A percentile compares a stretch with the other conserved stretches of the same genome.
Conservation (phyloP, 176 grass and related monocot species). For the Oryza australiensis region DNA sequence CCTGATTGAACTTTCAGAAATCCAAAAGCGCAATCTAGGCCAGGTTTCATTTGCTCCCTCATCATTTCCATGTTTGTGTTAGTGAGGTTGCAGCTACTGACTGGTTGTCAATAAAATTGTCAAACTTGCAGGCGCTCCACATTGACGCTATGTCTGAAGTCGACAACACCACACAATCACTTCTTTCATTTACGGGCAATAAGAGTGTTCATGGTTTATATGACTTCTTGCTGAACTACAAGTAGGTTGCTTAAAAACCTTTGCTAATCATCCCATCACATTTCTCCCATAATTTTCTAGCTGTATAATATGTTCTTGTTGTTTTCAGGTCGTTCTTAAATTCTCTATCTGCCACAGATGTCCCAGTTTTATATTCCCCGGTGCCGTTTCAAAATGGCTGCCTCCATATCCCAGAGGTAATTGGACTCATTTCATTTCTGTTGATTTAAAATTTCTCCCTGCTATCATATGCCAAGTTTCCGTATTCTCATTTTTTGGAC, state of each 20-base stretch:
- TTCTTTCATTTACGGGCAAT: conserved; percentile 74
- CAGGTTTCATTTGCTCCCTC: conserved; percentile 56
- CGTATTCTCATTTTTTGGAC: neutral
- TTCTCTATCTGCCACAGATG: conserved; percentile 65
- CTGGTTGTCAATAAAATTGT: neutral
- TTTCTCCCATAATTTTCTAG: neutral
- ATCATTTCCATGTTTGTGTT: conserved; percentile 2
- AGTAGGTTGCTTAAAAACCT: conserved; percentile 42
- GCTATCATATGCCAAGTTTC: neutral
- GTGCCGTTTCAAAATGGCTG: conserved; percentile 75
- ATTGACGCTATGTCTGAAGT: conserved; percentile 70
- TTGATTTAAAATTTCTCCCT: neutral
- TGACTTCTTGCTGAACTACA: conserved; percentile 87
- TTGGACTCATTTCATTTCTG: conserved; percentile 28
- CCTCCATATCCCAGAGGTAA: conserved; percentile 71
- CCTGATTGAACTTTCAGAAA: conserved; percentile 83
- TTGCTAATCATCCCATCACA: neutral
- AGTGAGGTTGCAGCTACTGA: neutral
- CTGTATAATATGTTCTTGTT: conserved; percentile 17
- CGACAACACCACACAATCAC: conserved; percentile 76
- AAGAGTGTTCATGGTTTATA: conserved; percentile 82
- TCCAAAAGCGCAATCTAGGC: conserved; percentile 75
- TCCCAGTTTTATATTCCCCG: conserved; percentile 76
- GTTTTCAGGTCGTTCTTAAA: conserved; percentile 59
- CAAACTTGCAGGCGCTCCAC: conserved; percentile 59